Base-by-base conservation (phyloP, 2,329 filamentous ascomycete species). In the Fusarium agapanthi region DNA sequence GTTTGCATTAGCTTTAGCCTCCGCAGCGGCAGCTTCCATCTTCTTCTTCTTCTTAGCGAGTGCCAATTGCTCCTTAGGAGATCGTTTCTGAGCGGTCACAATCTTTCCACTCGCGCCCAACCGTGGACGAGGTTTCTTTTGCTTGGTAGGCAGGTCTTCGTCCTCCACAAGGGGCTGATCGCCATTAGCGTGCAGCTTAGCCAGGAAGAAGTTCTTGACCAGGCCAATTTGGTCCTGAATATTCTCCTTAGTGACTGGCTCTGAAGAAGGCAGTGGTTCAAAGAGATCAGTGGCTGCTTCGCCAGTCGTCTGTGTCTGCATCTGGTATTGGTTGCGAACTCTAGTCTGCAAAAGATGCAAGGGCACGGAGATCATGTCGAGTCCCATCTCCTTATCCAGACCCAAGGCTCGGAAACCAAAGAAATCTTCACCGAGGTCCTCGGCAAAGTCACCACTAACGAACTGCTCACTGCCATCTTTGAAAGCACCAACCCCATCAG, bases 401-500 rank as follows among this genome's bases (percentile, higher is more conserved):
- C 96, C 96, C 50, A 99, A 89, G 67, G 97, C 95, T 80, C 95
- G 95, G 88, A 99, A 98, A 34, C 96, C 96, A 79, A 99, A 99
- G 88, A 98, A 99, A 83, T 99, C 96, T 85, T 99, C 96, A 69
- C 95, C 95, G 18, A 99, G 92, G 76, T 99, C 96, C 80, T 98
- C 96, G 2, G 96, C 96, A 80, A 99, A 99, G 81, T 99, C 96
- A 69, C 96, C 96, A 50, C 93, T 94, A 53, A 98, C 91, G 76
- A 98, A 99, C 80, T 98, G 96, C 73, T 99, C 96, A 81, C 95
- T 97, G 73, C 95, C 95, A 77, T 99, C 96, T 71, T 97, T 94
- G 86, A 99, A 99, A 12, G 95, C 93, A 63, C 92, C 93, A 9
- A 92, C 95, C 40, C 95, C 96, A 79, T 98, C 96, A 37, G 90